Evolutionary conservation across 495 filamentous ascomycete genomes (phyloP).

Genomic region (Penicillium soppii): DNA sequence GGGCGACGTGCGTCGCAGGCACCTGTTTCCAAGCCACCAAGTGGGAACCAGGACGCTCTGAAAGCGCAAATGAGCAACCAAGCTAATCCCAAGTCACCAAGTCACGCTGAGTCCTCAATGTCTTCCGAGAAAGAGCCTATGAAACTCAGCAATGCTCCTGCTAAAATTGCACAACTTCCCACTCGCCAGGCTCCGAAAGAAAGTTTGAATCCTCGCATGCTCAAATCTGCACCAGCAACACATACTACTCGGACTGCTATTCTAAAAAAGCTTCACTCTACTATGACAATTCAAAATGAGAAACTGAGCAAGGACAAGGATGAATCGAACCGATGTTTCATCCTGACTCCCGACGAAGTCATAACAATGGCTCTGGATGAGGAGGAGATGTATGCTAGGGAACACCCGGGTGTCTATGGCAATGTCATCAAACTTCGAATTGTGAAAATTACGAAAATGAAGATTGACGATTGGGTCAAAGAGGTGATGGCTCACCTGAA

Average conservation of each 20-base stretch:
- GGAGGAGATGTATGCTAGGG: constrained; percentile 73
- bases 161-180: constrained; percentile 18
- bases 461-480: constrained; percentile 60
- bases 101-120: constrained; percentile 6
- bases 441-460: constrained; percentile 70
- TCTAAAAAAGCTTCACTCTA: constrained; percentile 69
- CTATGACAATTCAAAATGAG: constrained; percentile 70
- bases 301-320: constrained; percentile 50
- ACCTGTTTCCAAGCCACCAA: background rate
- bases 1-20: background rate
- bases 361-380: constrained; percentile 78
- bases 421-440: constrained; percentile 82
- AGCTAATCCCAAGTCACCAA: constrained; percentile 29
- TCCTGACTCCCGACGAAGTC: constrained; percentile 67
- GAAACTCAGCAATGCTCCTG: background rate
- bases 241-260: constrained; percentile 67
- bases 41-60: background rate
- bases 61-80: too few species aligned
- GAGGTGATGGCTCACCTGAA: constrained; percentile 44
- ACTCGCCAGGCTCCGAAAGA: constrained; percentile 43
- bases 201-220: constrained; percentile 75
- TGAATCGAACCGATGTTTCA: constrained; percentile 53
- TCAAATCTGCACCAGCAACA: constrained; percentile 66
- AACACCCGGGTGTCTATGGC: constrained; percentile 66
- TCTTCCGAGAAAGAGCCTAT: constrained; percentile 26